Evolutionary conservation across 2,329 filamentous ascomycete genomes (phyloP).

Genomic region (Cladosporium oxysporum): DNA sequence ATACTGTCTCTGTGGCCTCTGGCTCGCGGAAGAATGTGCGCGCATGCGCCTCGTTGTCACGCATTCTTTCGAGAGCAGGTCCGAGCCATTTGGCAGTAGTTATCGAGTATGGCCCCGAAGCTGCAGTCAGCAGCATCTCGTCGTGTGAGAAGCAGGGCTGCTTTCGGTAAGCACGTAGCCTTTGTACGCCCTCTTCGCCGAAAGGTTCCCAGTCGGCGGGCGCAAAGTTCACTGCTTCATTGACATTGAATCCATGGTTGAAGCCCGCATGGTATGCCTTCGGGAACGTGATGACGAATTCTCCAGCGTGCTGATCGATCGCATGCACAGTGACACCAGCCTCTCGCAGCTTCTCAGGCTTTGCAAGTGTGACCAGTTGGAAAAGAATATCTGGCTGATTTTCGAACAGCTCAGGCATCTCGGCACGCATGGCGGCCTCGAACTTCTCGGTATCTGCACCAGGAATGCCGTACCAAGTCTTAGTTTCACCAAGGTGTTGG

Average conservation of each 20-base stretch:
- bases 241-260: slow-evolving; percentile 98
- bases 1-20: slow-evolving; percentile 45
- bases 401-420: slow-evolving; percentile 94
- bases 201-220: slow-evolving; percentile 93
- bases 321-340: slow-evolving; percentile 92
- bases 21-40: slow-evolving; percentile 68
- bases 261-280: slow-evolving; percentile 97
- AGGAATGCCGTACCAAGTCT: slow-evolving; percentile 98
- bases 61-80: slow-evolving; percentile 79
- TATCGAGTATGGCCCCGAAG: slow-evolving; percentile 75
- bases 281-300: slow-evolving; percentile 95
- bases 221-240: slow-evolving; percentile 97
- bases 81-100: slow-evolving; percentile 94
- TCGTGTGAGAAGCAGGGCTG: slow-evolving; percentile 98
- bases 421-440: slow-evolving; percentile 90
- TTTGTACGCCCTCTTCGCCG: slow-evolving; percentile 80
- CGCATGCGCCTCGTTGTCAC: slow-evolving; percentile 68
- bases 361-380: slow-evolving; percentile 93
- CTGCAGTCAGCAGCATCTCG: slow-evolving; percentile 87
- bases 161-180: slow-evolving; percentile 81
- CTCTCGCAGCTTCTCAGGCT: slow-evolving; percentile 88
- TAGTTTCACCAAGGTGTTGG: slow-evolving; percentile 96
- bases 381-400: slow-evolving; percentile 95
- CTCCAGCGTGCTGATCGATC: slow-evolving; percentile 91
- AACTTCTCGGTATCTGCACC: slow-evolving; percentile 93